phyloP scores from a whole-genome alignment of 2,329 filamentous ascomycete species.

The Dichotomopilus funicola region DNA sequence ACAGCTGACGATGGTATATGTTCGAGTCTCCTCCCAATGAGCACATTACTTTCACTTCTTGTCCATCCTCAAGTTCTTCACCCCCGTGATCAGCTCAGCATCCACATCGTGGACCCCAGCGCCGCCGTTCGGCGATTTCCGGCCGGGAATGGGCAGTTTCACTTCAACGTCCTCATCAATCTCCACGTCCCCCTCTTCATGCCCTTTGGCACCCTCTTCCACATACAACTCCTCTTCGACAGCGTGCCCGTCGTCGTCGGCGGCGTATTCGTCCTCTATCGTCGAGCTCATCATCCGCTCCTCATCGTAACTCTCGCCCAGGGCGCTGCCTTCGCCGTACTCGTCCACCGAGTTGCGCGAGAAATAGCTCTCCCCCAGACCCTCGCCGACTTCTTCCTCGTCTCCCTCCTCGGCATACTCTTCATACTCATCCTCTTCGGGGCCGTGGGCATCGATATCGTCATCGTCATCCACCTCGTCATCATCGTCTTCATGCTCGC shows the following conservation, averaged over 20 bases:
- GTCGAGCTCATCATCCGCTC: slow-evolving; percentile 37
- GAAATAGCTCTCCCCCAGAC: slow-evolving; percentile 39
- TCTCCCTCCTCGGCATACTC: slow-evolving; percentile 32
- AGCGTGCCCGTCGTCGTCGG: slow-evolving; percentile 31
- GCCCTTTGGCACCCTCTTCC: slow-evolving; percentile 26
- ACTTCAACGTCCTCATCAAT: slow-evolving; percentile 27
- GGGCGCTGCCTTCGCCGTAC: slow-evolving; percentile 35
- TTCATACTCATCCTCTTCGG: slow-evolving; percentile 36
- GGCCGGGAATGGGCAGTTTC: slow-evolving; percentile 7
- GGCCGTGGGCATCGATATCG: slow-evolving; percentile 16
- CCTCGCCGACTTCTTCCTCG: slow-evolving; percentile 39
- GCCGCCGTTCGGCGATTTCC: slow-evolving; percentile 13
- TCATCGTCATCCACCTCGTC: slow-evolving; percentile 41
- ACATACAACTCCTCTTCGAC: slow-evolving; percentile 32
- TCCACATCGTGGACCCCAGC: slow-evolving; percentile 38
- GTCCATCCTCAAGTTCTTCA: slow-evolving; percentile 47
- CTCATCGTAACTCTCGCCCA: slow-evolving; percentile 39
- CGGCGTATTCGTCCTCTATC: slow-evolving; percentile 33
- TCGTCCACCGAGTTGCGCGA: slow-evolving; percentile 33
- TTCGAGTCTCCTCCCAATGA: background rate
- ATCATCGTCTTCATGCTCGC: slow-evolving; percentile 38
- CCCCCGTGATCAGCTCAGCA: slow-evolving; percentile 54
- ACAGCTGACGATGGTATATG: no score
- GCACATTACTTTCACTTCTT: slow-evolving; percentile 26
- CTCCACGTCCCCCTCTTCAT: slow-evolving; percentile 25